These are phyloP conservation scores for Dillenia turbinata DNA, from an alignment of 164 flowering plant species.

Conservation along the genomic window DNA sequence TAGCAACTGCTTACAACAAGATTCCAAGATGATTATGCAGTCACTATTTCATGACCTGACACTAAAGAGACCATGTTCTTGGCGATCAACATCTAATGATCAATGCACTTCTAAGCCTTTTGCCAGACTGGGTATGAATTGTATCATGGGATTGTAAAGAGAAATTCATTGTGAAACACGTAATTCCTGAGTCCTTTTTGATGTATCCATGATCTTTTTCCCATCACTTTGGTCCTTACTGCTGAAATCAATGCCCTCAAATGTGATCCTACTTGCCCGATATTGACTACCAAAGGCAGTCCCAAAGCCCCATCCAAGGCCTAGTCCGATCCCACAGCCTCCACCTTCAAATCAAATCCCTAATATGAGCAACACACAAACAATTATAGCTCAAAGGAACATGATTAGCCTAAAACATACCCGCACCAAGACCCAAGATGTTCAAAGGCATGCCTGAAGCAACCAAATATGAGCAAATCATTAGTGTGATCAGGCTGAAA, in stretches of 20 bases:
- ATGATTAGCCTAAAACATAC: slow-evolving; percentile 22
- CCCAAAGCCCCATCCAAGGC: slow-evolving; percentile 98
- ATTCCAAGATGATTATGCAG: too few species aligned
- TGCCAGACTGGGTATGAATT: too few species aligned
- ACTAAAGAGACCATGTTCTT: too few species aligned
- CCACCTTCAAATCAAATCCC: slow-evolving; percentile 51
- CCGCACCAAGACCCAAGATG: slow-evolving; percentile 75
- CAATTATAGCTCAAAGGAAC: background rate
- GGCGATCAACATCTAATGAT: too few species aligned
- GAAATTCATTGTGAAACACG: slow-evolving; percentile 9
- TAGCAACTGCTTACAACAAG: too few species aligned
- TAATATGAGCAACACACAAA: background rate
- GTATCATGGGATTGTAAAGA: too few species aligned
- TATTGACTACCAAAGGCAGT: slow-evolving; percentile 80
- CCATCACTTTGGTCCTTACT: slow-evolving; percentile 14
- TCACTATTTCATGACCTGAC: too few species aligned
- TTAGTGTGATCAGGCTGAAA: too few species aligned
- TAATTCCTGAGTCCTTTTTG: slow-evolving; percentile 15
- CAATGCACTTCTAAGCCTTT: too few species aligned
- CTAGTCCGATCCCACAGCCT: slow-evolving; percentile 92
- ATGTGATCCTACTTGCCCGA: slow-evolving; percentile 48
- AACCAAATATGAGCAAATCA: slow-evolving; percentile 7
- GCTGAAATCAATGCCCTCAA: slow-evolving; percentile 55
- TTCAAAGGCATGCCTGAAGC: slow-evolving; percentile 74
- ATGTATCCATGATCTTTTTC: slow-evolving; percentile 10